Percentiles rank a stretch among this genome's conserved stretches.
These are phyloP conservation scores for Berkeleyomyces basicola DNA, from an alignment of 2,329 filamentous ascomycete species.

Conservation along the genomic window DNA sequence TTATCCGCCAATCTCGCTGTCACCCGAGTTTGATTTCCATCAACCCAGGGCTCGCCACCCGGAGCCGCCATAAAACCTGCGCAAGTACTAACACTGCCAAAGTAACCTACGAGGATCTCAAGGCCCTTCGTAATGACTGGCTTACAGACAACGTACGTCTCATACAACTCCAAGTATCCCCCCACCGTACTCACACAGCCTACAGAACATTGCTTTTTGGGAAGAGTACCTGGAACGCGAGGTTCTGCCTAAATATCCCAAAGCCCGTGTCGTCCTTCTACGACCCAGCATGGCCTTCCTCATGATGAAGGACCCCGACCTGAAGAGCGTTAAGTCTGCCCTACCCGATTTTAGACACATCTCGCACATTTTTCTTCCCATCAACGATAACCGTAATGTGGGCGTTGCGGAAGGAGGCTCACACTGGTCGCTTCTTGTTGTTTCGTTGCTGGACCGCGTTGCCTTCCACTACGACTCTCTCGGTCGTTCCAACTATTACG, in stretches of 20 bases:
- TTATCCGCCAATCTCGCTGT: not conserved
- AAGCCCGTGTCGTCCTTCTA: constrained; percentile 75
- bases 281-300: constrained; percentile 88
- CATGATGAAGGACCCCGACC: constrained; percentile 56
- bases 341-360: constrained; percentile 66
- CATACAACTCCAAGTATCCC: constrained; percentile 6
- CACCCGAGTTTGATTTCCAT: not conserved
- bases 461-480: constrained; percentile 96
- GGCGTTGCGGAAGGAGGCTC: constrained; percentile 71
- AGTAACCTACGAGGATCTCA: constrained; percentile 51
- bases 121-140: constrained; percentile 83
- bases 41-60: not conserved
- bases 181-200: not conserved
- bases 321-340: constrained; percentile 41
- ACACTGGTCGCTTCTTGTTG: constrained; percentile 88
- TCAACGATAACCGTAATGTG: constrained; percentile 74
- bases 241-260: constrained; percentile 60
- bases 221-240: constrained; percentile 93
- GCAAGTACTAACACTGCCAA: not conserved
- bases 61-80: not conserved
- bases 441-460: constrained; percentile 73
- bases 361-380: constrained; percentile 87
- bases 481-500: constrained; percentile 53
- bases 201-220: constrained; percentile 91
- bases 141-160: constrained; percentile 74